phyloP scores from a whole-genome alignment of 1,139 yeast species.

The Sugiyamaella japonica region DNA sequence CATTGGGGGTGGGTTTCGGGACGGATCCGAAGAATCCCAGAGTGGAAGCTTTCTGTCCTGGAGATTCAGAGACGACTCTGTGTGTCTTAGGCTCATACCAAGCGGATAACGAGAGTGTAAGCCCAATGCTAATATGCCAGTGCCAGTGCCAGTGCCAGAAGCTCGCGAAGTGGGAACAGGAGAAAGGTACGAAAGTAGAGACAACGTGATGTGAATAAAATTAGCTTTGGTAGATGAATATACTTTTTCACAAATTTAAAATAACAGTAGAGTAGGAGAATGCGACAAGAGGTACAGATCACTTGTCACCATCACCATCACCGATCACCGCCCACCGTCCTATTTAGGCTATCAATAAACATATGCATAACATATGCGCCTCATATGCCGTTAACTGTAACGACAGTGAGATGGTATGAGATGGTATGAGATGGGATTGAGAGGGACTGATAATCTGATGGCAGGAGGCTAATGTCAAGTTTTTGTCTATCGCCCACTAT shows the following conservation, averaged over 20 bases:
- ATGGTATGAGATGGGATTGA: background rate
- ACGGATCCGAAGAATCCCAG: conserved; percentile 44
- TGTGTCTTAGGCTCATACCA: conserved; percentile 16
- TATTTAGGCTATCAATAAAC: conserved; percentile 10
- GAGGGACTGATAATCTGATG: no score
- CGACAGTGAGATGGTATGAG: background rate
- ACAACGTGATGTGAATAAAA: conserved; percentile 3
- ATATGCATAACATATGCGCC: conserved; percentile 1
- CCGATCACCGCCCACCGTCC: background rate
- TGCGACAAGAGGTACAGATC: no score
- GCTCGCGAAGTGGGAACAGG: conserved; percentile 3
- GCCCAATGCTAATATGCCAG: conserved; percentile 5
- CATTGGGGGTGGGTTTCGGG: conserved; percentile 43
- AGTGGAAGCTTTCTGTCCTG: conserved; percentile 28
- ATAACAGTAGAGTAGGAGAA: background rate
- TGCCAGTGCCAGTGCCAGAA: conserved; percentile 10
- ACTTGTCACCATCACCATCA: background rate
- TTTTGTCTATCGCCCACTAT: no score
- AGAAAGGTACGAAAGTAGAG: conserved; percentile 2
- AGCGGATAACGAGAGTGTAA: conserved; percentile 5
- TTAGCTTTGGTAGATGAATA: no score
- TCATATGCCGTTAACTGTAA: background rate
- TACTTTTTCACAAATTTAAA: no score
- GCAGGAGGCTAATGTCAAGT: no score
- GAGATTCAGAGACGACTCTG: conserved; percentile 23